Percentiles rank a stretch among this genome's conserved stretches.
Evolutionary conservation across 257 asterid genomes (phyloP).

Genomic region (Prunella vulgaris): DNA sequence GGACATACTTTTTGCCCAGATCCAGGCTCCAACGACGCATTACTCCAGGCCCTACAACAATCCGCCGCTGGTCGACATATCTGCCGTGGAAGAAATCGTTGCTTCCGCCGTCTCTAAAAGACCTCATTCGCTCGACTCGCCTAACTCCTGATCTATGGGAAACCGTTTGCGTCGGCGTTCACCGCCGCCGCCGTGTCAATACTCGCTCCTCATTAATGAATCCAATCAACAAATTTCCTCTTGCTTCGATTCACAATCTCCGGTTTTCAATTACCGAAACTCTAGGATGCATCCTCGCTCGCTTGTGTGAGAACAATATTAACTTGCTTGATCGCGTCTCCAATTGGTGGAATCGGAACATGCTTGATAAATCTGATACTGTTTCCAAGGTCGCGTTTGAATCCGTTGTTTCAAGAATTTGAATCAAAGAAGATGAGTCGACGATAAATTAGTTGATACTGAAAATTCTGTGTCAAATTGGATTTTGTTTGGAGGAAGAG

Average conservation of each 20-base stretch:
- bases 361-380: slow-evolving; percentile 78
- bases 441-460: slow-evolving; percentile 84
- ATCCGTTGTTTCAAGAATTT: slow-evolving; percentile 79
- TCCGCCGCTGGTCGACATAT: slow-evolving; percentile 93
- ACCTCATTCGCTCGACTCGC: slow-evolving; percentile 85
- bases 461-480: slow-evolving; percentile 91
- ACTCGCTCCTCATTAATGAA: slow-evolving; percentile 76
- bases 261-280: slow-evolving; percentile 92
- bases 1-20: slow-evolving; percentile 94
- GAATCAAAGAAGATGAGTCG: slow-evolving; percentile 93
- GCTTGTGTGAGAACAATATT: slow-evolving; percentile 79
- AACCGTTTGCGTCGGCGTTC: slow-evolving; percentile 67
- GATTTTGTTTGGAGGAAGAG: slow-evolving; percentile 79
- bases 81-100: slow-evolving; percentile 95
- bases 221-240: slow-evolving; percentile 72
- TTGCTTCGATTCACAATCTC: slow-evolving; percentile 85
- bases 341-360: slow-evolving; percentile 88
- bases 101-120: slow-evolving; percentile 94
- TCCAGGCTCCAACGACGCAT: slow-evolving; percentile 96
- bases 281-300: slow-evolving; percentile 84
- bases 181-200: slow-evolving; percentile 93
- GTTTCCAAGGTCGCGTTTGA: slow-evolving; percentile 93
- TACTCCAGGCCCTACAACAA: slow-evolving; percentile 93
- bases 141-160: slow-evolving; percentile 91
- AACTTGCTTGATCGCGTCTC: slow-evolving; percentile 88